Evolutionary conservation across 2,329 filamentous ascomycete species (phyloP), one percentile per base, ranked within the genome.

Genomic region (Aspergillus sp.): DNA sequence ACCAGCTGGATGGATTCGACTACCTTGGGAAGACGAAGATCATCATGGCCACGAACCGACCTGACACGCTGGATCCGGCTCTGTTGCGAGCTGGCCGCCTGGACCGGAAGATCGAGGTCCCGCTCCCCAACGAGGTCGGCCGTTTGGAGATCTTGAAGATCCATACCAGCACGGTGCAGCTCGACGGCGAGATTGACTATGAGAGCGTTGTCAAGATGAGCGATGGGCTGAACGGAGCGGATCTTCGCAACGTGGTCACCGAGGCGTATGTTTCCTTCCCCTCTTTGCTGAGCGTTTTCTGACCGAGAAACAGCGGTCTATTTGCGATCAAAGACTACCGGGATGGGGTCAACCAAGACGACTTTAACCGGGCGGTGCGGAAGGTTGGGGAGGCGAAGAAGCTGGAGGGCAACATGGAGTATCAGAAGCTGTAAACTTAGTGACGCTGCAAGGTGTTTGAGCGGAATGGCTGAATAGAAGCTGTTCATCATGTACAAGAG

Each of bases 201-300:
- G 91, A 98, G 74, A 95, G 86, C 52, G 86, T 98, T 39, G 91
- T 98, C 47, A 98, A 98, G 78, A 98, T 98, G 91, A 95, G 88
- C 51, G 91, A 98, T 55, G 88, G 89, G 16, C 74, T 98, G 51
- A 98, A 98, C 64, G 91, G 91, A 57, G 91, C 91, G 31, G 91
- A 98, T 76, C 66, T 98, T 69, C 75, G 91, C 55, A 98, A 98
- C 57, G 88, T 98, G 32, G 88, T 98, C 32, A 98, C 91, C 10
- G 91, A 98, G 72, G 91, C 91, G 86, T 93, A 75, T 10, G 15
- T 5, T 29, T 24, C 24, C n/a, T n/a, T 15, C 32, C 15, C 24
- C 24, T 30, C 37, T 8, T 15, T 15, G 22, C n/a, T 22, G 30
- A 27, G 26, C 15, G 24, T 4, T 15, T 29, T 26, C 39, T 56